A percentile compares a stretch with the other conserved stretches of the same genome.
phyloP scores from a whole-genome alignment of 345 rosid genomes.

The Eucalyptus dawsonii region DNA sequence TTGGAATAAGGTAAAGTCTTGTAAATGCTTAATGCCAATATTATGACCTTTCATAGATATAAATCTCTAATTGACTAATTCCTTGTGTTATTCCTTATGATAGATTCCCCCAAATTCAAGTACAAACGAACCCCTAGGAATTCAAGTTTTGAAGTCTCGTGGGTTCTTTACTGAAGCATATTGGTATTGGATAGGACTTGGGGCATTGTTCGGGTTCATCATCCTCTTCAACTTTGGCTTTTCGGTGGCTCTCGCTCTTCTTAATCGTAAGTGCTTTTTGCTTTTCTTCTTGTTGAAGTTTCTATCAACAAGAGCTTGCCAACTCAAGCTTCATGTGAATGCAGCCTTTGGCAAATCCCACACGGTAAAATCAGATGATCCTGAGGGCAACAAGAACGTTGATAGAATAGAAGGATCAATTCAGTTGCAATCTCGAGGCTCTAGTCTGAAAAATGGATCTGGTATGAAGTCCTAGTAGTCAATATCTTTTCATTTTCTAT shows the following conservation, averaged over 20 bases:
- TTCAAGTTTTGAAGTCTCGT: neutral
- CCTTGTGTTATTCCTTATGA: neutral
- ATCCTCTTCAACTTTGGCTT: neutral
- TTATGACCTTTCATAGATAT: neutral
- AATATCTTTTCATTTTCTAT: too few species aligned
- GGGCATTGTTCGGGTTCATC: neutral
- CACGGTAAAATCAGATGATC: too few species aligned
- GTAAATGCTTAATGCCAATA: neutral
- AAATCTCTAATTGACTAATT: neutral
- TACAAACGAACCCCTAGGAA: neutral
- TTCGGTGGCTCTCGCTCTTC: neutral
- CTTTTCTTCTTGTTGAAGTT: neutral
- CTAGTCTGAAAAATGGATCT: too few species aligned
- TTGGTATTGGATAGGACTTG: neutral
- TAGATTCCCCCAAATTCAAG: neutral
- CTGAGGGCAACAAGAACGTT: too few species aligned
- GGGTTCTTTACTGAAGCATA: neutral
- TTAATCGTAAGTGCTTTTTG: neutral
- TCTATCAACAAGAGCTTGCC: too few species aligned
- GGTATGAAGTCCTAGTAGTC: too few species aligned
- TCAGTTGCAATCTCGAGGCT: too few species aligned
- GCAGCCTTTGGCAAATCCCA: too few species aligned
- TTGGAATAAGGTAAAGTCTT: conserved; percentile 28
- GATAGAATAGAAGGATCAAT: too few species aligned
- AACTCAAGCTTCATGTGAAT: too few species aligned